Base-by-base conservation (phyloP, 2,329 filamentous ascomycete species). In the Colletotrichum euphorbiae region DNA sequence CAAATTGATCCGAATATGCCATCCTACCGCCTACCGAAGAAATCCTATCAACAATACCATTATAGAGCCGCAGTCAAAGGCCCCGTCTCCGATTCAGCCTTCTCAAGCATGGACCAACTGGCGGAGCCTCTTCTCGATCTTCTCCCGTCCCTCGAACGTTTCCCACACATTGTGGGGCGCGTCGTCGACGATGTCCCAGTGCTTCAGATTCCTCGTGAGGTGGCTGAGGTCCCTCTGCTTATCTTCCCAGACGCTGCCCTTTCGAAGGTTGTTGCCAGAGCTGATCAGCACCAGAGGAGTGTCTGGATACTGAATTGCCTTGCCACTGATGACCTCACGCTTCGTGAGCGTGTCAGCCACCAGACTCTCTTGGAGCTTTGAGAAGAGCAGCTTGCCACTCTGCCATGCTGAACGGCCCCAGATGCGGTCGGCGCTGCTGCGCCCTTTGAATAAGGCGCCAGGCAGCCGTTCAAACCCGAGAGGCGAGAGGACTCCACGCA, bases 301-400 rank as follows among this genome's bases (percentile, higher is more conserved):
- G 66, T 92, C 84, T n/a, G 84, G 84, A 66, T 87, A 85, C 79
- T 97, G 93, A 60, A 98, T 96, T 52, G 90, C 90, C 21, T 91
- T 85, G 66, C 93, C 93, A 67, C 90, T 92, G 50, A 86, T 83
- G 17, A 97, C 89, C 75, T 99, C 96, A 38, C 92, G 92, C 77
- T 90, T 91, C 13, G 93, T 93, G 72, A 98, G 88, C 1, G 92
- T 93, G 71, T 90, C 87, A 0, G 94, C 94, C 36, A 98, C 93
- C 1, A 98, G 84, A 71, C 91, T 95, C 81, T 99, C 96, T 80
- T 99, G 96, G 63, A 99, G 84, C 79, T 94, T 93, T 4, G 94
- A 92, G 77, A 97, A 97, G 78, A 98, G 91, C 77, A 88, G 91
- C 77, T 94, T 97, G 69, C 92, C 93, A 24, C 85, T 86, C 78